These are phyloP conservation scores for Globisporangium perplexum DNA, from an alignment of 352 stramenopile species.

Conservation along the genomic window DNA sequence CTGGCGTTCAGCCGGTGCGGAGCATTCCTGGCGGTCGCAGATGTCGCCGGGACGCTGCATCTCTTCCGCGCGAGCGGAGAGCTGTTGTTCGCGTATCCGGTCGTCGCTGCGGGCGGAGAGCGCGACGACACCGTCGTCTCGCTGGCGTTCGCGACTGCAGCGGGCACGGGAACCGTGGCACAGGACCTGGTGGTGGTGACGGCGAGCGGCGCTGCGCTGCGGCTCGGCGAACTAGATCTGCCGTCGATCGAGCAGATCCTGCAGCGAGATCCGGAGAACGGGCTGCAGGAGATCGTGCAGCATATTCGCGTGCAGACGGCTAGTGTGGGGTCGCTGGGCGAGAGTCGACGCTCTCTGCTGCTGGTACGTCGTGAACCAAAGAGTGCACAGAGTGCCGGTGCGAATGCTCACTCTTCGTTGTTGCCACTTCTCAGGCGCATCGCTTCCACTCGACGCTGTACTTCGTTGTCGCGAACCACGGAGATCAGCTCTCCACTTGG, in stretches of 20 bases:
- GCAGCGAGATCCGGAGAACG: conserved; percentile 10
- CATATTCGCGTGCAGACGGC: conserved; percentile 18
- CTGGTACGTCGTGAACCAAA: conserved; percentile 14
- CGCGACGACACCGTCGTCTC: conserved; percentile 6
- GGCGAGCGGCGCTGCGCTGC: conserved; percentile 13
- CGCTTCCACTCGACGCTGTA: conserved; percentile 11
- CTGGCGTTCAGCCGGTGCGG: conserved; percentile 32
- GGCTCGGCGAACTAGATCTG: conserved; percentile 20
- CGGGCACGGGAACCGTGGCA: not conserved
- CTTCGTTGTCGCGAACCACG: conserved; percentile 13
- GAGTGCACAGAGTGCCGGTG: not conserved
- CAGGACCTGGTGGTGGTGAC: conserved; percentile 31
- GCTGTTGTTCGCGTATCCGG: conserved; percentile 17
- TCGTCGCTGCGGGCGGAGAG: not conserved
- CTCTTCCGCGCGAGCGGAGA: conserved; percentile 24
- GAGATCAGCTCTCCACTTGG: conserved; percentile 5
- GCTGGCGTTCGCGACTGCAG: conserved; percentile 11
- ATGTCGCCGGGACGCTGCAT: conserved; percentile 18
- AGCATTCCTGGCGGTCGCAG: conserved; percentile 24
- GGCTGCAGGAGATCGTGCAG: conserved; percentile 19
- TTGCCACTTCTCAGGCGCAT: conserved; percentile 3
- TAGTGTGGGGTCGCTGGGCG: conserved; percentile 13
- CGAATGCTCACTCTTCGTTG: not conserved
- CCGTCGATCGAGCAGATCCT: conserved; percentile 24
- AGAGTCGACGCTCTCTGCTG: conserved; percentile 13